Percentiles rank a stretch among this genome's conserved stretches.
These are phyloP conservation scores for Asparagopsis taxiformis DNA, from an alignment of 31 red algal species.

Conservation along the genomic window DNA sequence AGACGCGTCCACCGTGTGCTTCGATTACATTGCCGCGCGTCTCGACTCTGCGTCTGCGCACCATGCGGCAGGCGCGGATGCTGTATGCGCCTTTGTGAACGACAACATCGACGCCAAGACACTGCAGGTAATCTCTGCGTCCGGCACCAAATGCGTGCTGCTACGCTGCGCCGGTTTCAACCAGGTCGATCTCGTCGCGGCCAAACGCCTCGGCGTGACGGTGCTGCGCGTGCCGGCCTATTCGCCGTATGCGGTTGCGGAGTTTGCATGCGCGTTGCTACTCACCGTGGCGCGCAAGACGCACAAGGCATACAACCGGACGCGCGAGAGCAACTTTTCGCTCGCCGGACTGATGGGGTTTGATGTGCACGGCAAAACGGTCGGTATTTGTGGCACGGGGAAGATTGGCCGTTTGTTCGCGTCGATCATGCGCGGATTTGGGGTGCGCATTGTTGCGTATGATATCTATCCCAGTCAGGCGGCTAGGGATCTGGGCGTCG, in stretches of 20 bases:
- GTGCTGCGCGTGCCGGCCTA: slow-evolving; percentile 87
- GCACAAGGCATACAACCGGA: slow-evolving; percentile 88
- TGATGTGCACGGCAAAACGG: slow-evolving; percentile 83
- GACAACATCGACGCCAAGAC: slow-evolving; percentile 40
- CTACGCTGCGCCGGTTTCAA: slow-evolving; percentile 91
- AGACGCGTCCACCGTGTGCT: slow-evolving; percentile 19
- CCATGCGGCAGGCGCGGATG: slow-evolving; percentile 47
- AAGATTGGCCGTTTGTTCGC: slow-evolving; percentile 71
- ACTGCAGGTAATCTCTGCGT: slow-evolving; percentile 10
- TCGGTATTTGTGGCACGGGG: slow-evolving; percentile 79
- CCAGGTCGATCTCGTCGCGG: slow-evolving; percentile 80
- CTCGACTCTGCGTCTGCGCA: slow-evolving; percentile 35
- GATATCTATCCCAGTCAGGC: slow-evolving; percentile 55
- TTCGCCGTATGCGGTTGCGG: slow-evolving; percentile 87
- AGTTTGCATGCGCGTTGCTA: slow-evolving; percentile 81
- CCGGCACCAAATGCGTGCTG: slow-evolving; percentile 40
- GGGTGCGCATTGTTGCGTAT: slow-evolving; percentile 56
- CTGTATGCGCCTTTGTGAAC: slow-evolving; percentile 80
- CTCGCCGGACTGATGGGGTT: slow-evolving; percentile 78
- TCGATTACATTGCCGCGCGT: slow-evolving; percentile 39
- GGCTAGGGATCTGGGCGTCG: slow-evolving; percentile 66
- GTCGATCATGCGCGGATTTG: slow-evolving; percentile 67
- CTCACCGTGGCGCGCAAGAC: slow-evolving; percentile 69
- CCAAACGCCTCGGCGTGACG: slow-evolving; percentile 39
- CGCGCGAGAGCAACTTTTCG: slow-evolving; percentile 85